Evolutionary conservation across 805 yeast genomes (phyloP), one percentile per base, ranked within the genome.

Genomic region (Lachancea sp.): DNA sequence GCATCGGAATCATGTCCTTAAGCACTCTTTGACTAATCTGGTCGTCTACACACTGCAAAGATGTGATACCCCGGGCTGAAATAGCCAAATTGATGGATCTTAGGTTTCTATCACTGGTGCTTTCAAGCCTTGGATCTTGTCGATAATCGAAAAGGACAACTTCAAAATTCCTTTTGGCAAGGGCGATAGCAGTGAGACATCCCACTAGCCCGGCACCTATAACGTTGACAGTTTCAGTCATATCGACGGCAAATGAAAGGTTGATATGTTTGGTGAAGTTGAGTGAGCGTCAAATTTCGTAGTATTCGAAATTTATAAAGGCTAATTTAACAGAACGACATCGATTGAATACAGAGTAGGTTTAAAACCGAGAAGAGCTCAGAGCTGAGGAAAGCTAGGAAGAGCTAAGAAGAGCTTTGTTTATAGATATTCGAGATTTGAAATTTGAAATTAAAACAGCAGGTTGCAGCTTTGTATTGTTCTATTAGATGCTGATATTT

Each of bases 191-290:
- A 0, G 90, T 76, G 4, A 88, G 69, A 44, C 93, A 77, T 0
- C 97, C 97, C 2, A 90, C 97, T 5, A 86, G 77, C 0, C 97
- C 97, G 1, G 93, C 95, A 1, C 97, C 97, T 15, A 90, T 76
- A 25, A 90, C 72, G 1, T 78, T 88, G 15, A 74, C 78, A 2
- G 63, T 41, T 39, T 54, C 57, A 16, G 45, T 31, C 53, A 52
- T 53, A 29, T 8, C 15, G 2, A 17, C 11, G 17, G 12, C n/a
- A 8, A 8, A 20, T 18, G 32, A 13, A 29, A 13, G 5, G 13
- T 11, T 13, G 5, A 13, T 5, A 29, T 29, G 5, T 29, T 29
- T 29, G 31, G 4, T 29, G 15, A 29, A 11, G 5, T 13, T 7
- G 31, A 13, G 13, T 29, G 5, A 11, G 8, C 25, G 8, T 22